Base-by-base conservation (phyloP, 768 basidiomycete genomes). In the Lentinula sp. region DNA sequence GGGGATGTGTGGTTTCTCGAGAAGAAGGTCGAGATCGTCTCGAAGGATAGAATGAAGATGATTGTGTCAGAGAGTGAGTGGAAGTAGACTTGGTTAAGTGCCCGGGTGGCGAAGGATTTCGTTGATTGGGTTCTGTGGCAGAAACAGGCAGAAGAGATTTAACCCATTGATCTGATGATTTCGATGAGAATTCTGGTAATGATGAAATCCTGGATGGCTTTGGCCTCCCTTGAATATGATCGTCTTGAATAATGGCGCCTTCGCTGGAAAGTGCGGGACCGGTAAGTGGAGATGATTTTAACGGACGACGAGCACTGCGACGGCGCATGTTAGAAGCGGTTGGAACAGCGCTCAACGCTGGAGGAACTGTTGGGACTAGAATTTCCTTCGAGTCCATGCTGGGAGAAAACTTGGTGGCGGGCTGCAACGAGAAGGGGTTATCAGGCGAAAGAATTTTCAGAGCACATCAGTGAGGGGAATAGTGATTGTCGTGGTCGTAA, bases 201-300 rank as follows among this genome's bases (percentile, higher is more conserved):
- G 54, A 56, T 28, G 54, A 56, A 31, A 56, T 56, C 15, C 54
- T 56, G 10, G 54, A 56, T n/a, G 54, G 54, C 15, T 28, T 59
- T 3, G 57, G 45, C 15, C 34, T 46, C 2, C 57, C 57, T 11
- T 49, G 31, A 9, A 49, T 15, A 39, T 34, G 28, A 15, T 49
- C 32, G 5, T 59, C 46, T 11, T 32, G n/a, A 21, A 59, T 48
- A 31, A 46, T 15, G 9, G 32, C 45, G 6, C 45, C 57, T n/a
- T 59, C 57, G 13, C 45, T 59, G n/a, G 57, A 59, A n/a, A 59
- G 46, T 34, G 46, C 57, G 4, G 57, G 57, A 31, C 57, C 57
- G 31, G 57, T 39, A 4, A 59, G 37, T 16, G 57, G 57, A 4
- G 57, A 59, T 8, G 57, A 59, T 23, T 28, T 28, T 28, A 59